Evolutionary conservation across 1,284 basidiomycete species (phyloP).

Genomic region (Macrocystidia cucumis): DNA sequence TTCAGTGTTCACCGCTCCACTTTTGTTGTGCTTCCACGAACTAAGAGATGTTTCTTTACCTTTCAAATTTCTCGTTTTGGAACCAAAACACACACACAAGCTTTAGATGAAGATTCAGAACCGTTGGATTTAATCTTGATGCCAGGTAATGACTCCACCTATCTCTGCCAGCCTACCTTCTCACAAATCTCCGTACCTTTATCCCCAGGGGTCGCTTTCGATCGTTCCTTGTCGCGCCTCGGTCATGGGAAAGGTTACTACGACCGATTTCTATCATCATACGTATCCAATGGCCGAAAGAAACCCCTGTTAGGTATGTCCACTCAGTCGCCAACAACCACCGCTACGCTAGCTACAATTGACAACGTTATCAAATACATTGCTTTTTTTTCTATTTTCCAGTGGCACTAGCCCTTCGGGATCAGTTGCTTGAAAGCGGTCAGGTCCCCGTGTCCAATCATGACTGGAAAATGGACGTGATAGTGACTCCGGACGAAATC

Average conservation of each 20-base stretch:
- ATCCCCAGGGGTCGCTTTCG: conserved; percentile 65
- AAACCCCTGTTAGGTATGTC: conserved; percentile 47
- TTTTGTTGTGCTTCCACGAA: too few relatives aligned
- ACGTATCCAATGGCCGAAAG: conserved; percentile 30
- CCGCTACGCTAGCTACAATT: conserved; percentile 8
- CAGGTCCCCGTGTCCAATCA: conserved; percentile 48
- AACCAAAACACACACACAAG: conserved; percentile 21
- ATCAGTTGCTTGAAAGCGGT: conserved; percentile 52
- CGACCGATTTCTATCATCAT: conserved; percentile 60
- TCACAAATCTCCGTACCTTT: too few relatives aligned
- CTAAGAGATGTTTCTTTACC: too few relatives aligned
- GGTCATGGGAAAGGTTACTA: conserved; percentile 81
- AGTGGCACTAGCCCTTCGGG: conserved; percentile 61
- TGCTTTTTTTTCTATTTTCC: conserved; percentile 9
- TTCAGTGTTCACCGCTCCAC: too few relatives aligned
- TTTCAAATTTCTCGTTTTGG: conserved; percentile 1
- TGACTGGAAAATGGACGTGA: conserved; percentile 64
- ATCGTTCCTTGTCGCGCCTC: conserved; percentile 57
- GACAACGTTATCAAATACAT: conserved; percentile 5
- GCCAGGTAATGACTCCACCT: conserved; percentile 41
- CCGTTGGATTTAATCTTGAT: conserved; percentile 59
- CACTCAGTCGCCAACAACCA: conserved; percentile 4
- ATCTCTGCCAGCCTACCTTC: neutral
- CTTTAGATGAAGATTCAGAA: conserved; percentile 30
- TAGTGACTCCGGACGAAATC: conserved; percentile 48